Base-by-base conservation (phyloP, 768 basidiomycete genomes). In the Lentinula sp. region DNA sequence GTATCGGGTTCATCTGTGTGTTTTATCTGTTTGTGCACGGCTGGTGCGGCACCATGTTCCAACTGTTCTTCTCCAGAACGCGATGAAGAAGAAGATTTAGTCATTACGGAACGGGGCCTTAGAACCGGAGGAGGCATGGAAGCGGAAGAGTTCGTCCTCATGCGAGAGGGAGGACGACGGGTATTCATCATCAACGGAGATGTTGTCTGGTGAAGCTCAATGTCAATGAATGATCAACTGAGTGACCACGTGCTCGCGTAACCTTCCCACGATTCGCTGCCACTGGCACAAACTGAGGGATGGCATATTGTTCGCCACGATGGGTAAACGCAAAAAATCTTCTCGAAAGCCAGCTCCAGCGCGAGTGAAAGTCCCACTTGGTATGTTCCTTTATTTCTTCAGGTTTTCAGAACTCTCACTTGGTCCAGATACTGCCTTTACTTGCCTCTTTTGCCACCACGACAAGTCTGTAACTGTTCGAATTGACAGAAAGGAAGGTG, bases 301-400 rank as follows among this genome's bases (percentile, higher is more conserved):
- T 12, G 35, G 66, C 69, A 15, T 23, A 42, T 35, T 37, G 45
- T 62, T 54, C 57, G 10, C 66, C 57, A 68, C 65, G 61, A 94
- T 94, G 92, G 92, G 92, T 62, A 94, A 94, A 74, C 86, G 92
- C 66, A 94, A 94, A 76, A 94, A 94, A 73, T 91, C 93, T 0
- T 86, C 91, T 18, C 84, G 89, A 69, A 92, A 93, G 66, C 90
- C 91, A 6, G 83, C 80, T 39, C 83, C 84, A 49, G 74, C 88
- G 6, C 81, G 85, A 65, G 83, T 79, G 66, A 86, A 84, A 69
- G 85, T 85, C 1, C 87, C 91, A 4, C 79, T 94, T 13, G 93
- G 92, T 93, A 56, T 61, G 82, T 70, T 16, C 63, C 35, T 12
- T 32, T 45, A 9, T 18, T 57, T 41, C 35, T 62, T 28, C 37